A percentile compares a stretch with the other conserved stretches of the same genome.
Conservation (phyloP, 2,329 filamentous ascomycete genomes). For the Trichoderma hamatum region DNA sequence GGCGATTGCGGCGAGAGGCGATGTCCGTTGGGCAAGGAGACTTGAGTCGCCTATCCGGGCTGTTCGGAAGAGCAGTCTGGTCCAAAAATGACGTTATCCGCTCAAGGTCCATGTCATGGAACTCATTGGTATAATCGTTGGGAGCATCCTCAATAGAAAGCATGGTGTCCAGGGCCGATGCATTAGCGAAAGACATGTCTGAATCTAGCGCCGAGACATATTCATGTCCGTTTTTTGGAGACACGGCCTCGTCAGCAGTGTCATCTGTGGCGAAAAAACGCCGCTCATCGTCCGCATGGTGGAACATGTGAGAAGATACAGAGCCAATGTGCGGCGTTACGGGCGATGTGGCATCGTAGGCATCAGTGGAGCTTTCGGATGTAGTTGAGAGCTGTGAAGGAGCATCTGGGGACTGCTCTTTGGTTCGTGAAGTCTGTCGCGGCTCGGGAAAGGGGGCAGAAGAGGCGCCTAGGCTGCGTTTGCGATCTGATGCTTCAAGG, state of each 20-base stretch:
- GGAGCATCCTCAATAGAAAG: constrained; percentile 26
- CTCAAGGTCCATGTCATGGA: constrained; percentile 22
- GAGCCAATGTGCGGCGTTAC: constrained; percentile 16
- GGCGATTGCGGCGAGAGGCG: constrained; percentile 54
- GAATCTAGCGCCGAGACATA: constrained; percentile 29
- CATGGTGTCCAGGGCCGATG: constrained; percentile 9
- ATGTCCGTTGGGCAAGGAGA: constrained; percentile 58
- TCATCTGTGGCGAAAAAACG: constrained; percentile 18
- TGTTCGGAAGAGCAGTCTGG: constrained; percentile 28
- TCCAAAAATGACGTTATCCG: constrained; percentile 29
- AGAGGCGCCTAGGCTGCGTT: constrained; percentile 45
- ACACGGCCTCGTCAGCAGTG: constrained; percentile 15
- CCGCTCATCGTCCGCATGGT: neutral
- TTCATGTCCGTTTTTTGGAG: constrained; percentile 29
- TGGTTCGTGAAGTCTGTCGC: constrained; percentile 29
- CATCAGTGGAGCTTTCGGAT: constrained; percentile 34
- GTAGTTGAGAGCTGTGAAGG: constrained; percentile 30
- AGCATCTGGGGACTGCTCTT: constrained; percentile 27
- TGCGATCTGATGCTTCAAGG: constrained; percentile 38
- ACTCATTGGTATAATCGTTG: constrained; percentile 24
- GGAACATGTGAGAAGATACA: neutral
- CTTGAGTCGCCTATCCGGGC: constrained; percentile 41
- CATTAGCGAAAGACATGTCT: constrained; percentile 24
- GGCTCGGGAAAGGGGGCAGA: constrained; percentile 45
- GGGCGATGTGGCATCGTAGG: constrained; percentile 31